Percentiles rank a stretch among this genome's conserved stretches.
Conservation (phyloP, 331 rosid genomes). For the Stylosanthes scabra region DNA sequence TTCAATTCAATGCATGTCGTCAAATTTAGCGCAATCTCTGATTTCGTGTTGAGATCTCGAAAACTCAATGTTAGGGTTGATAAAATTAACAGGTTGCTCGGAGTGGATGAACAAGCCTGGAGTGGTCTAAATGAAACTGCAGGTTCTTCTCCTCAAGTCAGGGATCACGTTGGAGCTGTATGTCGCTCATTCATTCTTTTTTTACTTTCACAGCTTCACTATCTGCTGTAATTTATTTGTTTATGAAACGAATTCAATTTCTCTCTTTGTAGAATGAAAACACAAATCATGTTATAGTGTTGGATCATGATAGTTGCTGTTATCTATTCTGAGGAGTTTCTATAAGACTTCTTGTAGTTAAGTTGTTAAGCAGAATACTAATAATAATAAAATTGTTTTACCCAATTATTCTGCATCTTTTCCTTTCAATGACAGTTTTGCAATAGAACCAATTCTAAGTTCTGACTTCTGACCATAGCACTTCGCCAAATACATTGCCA, state of each 20-base stretch:
- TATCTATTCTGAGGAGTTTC: no score
- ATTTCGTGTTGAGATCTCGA: slow-evolving; percentile 13
- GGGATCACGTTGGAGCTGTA: slow-evolving; percentile 56
- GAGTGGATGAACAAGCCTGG: slow-evolving; percentile 59
- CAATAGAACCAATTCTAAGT: no score
- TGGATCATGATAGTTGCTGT: no score
- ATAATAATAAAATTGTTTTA: no score
- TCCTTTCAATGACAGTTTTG: no score
- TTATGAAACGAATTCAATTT: slow-evolving; percentile 16
- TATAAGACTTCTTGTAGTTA: no score
- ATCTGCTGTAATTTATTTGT: neutral
- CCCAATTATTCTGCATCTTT: no score
- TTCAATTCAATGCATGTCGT: slow-evolving; percentile 6
- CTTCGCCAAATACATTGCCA: no score
- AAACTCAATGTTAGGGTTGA: neutral
- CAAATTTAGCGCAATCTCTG: slow-evolving; percentile 1
- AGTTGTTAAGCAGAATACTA: no score
- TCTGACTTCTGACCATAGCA: no score
- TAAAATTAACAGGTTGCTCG: slow-evolving; percentile 51
- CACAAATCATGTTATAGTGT: no score
- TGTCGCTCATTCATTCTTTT: slow-evolving; percentile 29
- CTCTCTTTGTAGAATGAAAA: neutral
- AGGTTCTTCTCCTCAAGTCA: slow-evolving; percentile 56
- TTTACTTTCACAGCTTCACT: slow-evolving; percentile 33
- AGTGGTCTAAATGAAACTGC: slow-evolving; percentile 56